Base-by-base conservation (phyloP, 1,284 basidiomycete genomes). In the Cryptococcus maquisensis region DNA sequence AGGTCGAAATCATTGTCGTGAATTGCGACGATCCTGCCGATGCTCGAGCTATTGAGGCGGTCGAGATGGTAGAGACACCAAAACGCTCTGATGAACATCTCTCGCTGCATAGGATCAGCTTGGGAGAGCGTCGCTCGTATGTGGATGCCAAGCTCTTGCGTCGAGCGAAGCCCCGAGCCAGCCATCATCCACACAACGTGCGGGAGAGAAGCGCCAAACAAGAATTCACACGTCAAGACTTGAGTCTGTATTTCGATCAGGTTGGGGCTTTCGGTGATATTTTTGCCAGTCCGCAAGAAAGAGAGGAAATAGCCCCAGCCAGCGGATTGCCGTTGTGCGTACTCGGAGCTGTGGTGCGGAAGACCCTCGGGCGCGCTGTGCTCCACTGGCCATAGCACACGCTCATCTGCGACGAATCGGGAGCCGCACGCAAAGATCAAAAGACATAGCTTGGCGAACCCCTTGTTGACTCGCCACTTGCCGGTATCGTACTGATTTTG, bases 1-100 rank as follows among this genome's bases (percentile, higher is more conserved):
- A 87, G 75, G 64, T 92, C 88, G 62, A 88, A 86, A 65, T 92
- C 90, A 69, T 90, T 87, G 57, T 91, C 88, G 55, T 90, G 86
- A 44, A 91, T 84, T 3, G 86, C 86, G 67, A 87, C 86, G 0
- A 89, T 87, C 21, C 90, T 78, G 10, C 90, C 90, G n/a, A 93
- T 79, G 1, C 81, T 81, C 4, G 85, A 81, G 62, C 87, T 88
- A 51, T 83, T 79, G 52, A 80, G 72, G 40, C 87, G 79, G 51
- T 77, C 75, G 48, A 76, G 65, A 53, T 74, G 71, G 56, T 72
- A 71, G 26, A 73, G 54, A 49, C 66, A 87, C 89, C 88, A 91
- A 71, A 92, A 93, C 1, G 83, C 85, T 3, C 89, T 81, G 59
- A 85, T 88, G 81, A 84, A 86, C 20, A 87, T 71, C 59, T 90